Conservation (phyloP, 371 early-diverging fungal species). For the Actinomortierella ambigua region DNA sequence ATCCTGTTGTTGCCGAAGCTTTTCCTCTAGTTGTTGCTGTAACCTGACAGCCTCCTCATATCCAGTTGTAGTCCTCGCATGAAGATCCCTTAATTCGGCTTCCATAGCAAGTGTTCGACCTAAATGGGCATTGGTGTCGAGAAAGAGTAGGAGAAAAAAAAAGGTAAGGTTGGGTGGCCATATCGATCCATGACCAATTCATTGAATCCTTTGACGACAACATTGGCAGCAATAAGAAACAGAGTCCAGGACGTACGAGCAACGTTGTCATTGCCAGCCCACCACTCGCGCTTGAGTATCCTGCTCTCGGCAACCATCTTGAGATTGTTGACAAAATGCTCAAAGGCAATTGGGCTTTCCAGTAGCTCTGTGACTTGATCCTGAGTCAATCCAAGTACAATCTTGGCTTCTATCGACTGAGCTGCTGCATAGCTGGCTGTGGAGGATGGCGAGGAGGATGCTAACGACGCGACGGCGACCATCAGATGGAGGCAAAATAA, state of each 20-base stretch:
- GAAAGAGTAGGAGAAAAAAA: background rate
- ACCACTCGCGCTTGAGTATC: constrained; percentile 57
- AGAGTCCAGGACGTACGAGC: constrained; percentile 49
- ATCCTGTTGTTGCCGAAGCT: constrained; percentile 59
- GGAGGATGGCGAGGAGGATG: too few relatives aligned
- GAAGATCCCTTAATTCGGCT: constrained; percentile 49
- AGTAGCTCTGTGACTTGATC: constrained; percentile 60
- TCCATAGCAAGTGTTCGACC: constrained; percentile 57
- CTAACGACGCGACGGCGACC: too few relatives aligned
- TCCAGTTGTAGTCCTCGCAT: constrained; percentile 48
- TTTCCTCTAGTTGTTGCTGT: constrained; percentile 52
- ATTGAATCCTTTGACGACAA: background rate
- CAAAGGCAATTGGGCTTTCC: constrained; percentile 58
- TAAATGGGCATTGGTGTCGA: too few relatives aligned
- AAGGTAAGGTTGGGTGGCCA: background rate
- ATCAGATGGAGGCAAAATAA: too few relatives aligned
- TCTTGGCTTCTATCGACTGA: constrained; percentile 30
- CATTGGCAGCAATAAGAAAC: background rate
- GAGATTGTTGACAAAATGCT: constrained; percentile 57
- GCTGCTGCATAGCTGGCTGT: constrained; percentile 6
- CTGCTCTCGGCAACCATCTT: constrained; percentile 58
- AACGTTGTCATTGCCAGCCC: constrained; percentile 61
- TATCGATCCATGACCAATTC: background rate
- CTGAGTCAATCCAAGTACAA: constrained; percentile 17
- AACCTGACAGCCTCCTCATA: constrained; percentile 47